Percentiles rank a stretch among this genome's conserved stretches.
phyloP scores from a whole-genome alignment of 2,329 filamentous ascomycete species.

The Pezicula neosporulosa region DNA sequence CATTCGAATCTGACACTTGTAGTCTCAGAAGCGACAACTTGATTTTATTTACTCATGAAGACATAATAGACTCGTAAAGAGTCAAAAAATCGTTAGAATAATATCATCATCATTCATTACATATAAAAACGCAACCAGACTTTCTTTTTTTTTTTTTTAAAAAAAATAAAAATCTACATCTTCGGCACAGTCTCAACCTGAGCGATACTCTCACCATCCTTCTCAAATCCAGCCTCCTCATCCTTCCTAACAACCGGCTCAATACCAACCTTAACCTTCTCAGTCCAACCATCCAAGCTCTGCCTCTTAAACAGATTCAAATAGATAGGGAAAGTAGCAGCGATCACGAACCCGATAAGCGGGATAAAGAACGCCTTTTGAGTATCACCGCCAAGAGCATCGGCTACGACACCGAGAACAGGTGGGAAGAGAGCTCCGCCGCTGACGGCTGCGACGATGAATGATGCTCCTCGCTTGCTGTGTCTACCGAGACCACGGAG shows the following conservation, averaged over 20 bases:
- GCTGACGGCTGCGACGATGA: conserved; percentile 53
- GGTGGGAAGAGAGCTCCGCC: conserved; percentile 24
- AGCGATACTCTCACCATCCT: conserved; percentile 14
- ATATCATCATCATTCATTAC: too few species aligned
- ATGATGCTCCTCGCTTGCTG: conserved; percentile 75
- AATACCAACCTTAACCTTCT: conserved; percentile 22
- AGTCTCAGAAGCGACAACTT: too few species aligned
- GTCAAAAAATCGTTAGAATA: too few species aligned
- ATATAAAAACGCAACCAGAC: too few species aligned
- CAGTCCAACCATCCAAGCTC: conserved; percentile 22
- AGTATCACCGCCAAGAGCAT: conserved; percentile 17
- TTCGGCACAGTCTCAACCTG: conserved; percentile 10
- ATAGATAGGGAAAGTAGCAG: conserved; percentile 19
- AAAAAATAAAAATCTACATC: neutral
- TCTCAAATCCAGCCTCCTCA: neutral
- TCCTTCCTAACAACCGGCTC: conserved; percentile 5
- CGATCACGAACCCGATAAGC: conserved; percentile 18
- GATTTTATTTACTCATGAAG: too few species aligned
- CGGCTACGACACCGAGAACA: conserved; percentile 17
- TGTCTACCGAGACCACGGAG: conserved; percentile 75
- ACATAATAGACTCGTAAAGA: too few species aligned
- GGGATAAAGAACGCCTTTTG: conserved; percentile 22
- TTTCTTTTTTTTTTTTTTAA: too few species aligned
- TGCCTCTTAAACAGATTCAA: conserved; percentile 20
- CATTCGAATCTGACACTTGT: too few species aligned